phyloP scores from a whole-genome alignment of 2,329 filamentous ascomycete species.

The Claviceps digitariae region DNA sequence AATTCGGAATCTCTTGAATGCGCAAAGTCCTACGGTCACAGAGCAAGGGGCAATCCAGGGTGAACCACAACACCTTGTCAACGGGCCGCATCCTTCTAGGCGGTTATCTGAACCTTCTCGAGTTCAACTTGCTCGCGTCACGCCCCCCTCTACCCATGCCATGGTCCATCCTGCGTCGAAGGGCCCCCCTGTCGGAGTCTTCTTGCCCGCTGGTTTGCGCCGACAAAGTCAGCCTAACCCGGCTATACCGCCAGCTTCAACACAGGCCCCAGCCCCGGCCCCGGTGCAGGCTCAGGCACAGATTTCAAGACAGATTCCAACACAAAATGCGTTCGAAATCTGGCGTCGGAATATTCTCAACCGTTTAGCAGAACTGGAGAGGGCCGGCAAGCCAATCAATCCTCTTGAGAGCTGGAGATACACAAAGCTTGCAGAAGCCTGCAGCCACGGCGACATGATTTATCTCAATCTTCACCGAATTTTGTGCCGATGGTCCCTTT shows the following conservation, averaged over 20 bases:
- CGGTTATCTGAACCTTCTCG: not conserved
- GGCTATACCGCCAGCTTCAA: not conserved
- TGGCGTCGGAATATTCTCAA: not conserved
- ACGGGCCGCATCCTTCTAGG: not conserved
- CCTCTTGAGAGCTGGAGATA: conserved; percentile 34
- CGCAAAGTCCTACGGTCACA: not conserved
- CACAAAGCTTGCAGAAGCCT: conserved; percentile 43
- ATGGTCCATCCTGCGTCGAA: not conserved
- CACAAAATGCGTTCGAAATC: not conserved
- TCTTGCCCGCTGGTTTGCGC: not conserved
- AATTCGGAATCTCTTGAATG: not conserved
- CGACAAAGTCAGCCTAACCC: not conserved
- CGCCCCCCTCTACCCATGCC: not conserved
- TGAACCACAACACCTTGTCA: not conserved
- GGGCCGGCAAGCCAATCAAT: conserved; percentile 7
- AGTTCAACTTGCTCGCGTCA: not conserved
- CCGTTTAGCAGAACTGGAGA: not conserved
- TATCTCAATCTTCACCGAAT: conserved; percentile 54
- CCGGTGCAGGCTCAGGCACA: not conserved
- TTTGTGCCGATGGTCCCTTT: conserved; percentile 41
- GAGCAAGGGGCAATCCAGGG: not conserved
- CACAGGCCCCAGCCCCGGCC: not conserved
- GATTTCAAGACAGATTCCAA: not conserved
- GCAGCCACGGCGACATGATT: conserved; percentile 39
- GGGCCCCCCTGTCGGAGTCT: not conserved